Evolutionary conservation across 2,329 filamentous ascomycete species (phyloP), one percentile per base, ranked within the genome.

Genomic region (Calonectria pseudoreteaudii): DNA sequence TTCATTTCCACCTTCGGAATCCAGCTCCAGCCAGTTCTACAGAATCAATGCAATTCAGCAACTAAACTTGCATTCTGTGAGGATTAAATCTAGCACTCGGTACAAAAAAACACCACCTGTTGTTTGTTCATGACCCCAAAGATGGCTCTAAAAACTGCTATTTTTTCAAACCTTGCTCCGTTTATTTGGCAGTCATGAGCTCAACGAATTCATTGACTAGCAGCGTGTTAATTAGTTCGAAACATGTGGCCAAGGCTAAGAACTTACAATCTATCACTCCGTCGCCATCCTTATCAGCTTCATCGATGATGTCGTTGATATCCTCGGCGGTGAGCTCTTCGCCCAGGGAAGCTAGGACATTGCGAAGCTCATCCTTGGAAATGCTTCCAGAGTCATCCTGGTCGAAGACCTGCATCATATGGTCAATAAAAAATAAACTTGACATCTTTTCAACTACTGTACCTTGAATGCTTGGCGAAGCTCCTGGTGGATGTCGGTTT

Each of bases 301-400:
- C 94, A 79, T 94, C 92, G 83, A 97, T 96, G 94, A 97, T 97
- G 90, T 96, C 94, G 82, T 97, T 94, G 79, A 97, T 94, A 86
- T 97, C 94, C 79, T 96, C 94, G 82, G 96, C 94, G 69, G 94
- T 96, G 84, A 97, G 91, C 88, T 96, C 96, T 90, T 97, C 94
- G 78, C 94, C 94, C 81, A 97, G 97, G 64, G 94, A 96, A 74
- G 94, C 96, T 94, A 97, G 96, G 85, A 97, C 94, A 82, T 97
- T 94, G 81, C 94, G 94, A 81, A 97, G 90, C 87, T 97, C 94
- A 70, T 94, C 94, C 75, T 94, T 94, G 31, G 94, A 96, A 85
- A 97, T 97, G 87, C 96, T 96, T 70, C 94, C 94, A 86, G 96
- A 97, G 89, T 96, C 96, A 83, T 97, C 94, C 81, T 94, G 94